These are phyloP conservation scores for Microsporum ferrugineum DNA, from an alignment of 2,329 filamentous ascomycete genomes.

Conservation along the genomic window DNA sequence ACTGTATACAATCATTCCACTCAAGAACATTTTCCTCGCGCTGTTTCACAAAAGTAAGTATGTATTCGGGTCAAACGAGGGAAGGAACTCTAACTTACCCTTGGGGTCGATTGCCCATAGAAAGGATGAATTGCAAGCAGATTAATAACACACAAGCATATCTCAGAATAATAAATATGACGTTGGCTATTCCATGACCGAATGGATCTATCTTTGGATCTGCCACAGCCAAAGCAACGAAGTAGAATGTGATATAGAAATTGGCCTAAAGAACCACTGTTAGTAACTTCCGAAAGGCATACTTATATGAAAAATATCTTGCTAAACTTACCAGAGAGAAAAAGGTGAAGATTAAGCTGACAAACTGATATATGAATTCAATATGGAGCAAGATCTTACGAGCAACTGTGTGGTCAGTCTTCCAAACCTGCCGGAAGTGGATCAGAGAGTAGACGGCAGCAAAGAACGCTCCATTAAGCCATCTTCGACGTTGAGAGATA, in stretches of 20 bases:
- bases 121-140: conserved; percentile 89
- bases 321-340: conserved; percentile 58
- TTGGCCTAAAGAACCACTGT: conserved; percentile 49
- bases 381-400: conserved; percentile 88
- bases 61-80: not conserved
- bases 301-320: not conserved
- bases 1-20: conserved; percentile 77
- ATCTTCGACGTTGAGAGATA: conserved; percentile 87
- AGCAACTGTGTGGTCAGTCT: conserved; percentile 77
- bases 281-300: too few species aligned
- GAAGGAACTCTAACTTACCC: conserved; percentile 40
- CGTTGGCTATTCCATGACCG: conserved; percentile 68
- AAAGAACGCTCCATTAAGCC: conserved; percentile 98
- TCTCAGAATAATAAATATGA: conserved; percentile 76
- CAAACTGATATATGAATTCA: conserved; percentile 89
- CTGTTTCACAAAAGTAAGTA: conserved; percentile 16
- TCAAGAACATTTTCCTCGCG: conserved; percentile 78
- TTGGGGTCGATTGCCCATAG: conserved; percentile 90
- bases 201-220: conserved; percentile 78
- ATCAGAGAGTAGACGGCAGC: conserved; percentile 94
- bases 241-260: conserved; percentile 98
- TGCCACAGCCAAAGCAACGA: conserved; percentile 80
- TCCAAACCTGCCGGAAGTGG: conserved; percentile 87
- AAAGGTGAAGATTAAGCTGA: conserved; percentile 89
- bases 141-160: conserved; percentile 83